Evolutionary conservation across 257 asterid species (phyloP).

Genomic region (Ophiorrhiza pumila): DNA sequence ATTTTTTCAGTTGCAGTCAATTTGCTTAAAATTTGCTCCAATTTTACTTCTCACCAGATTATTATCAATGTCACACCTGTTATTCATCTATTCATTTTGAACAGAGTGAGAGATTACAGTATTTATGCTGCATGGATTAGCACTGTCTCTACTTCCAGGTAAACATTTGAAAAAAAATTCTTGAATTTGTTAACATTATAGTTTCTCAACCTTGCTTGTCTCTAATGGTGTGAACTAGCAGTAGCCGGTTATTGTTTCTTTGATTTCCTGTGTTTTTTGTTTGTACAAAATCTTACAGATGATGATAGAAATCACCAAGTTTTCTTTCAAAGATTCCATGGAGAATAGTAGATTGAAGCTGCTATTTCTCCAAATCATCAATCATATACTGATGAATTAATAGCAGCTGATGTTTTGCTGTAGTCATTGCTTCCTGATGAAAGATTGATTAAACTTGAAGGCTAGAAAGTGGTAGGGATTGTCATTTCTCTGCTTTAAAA

Average conservation of each 20-base stretch:
- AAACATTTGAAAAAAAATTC: conserved; percentile 8
- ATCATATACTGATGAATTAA: neutral
- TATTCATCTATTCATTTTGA: conserved; percentile 3
- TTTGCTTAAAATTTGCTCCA: neutral
- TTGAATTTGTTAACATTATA: neutral
- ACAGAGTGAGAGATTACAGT: conserved; percentile 76
- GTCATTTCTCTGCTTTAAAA: neutral
- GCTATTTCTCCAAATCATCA: neutral
- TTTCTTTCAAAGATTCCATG: neutral
- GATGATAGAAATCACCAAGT: neutral
- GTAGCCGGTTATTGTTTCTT: neutral
- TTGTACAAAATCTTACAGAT: conserved; percentile 3
- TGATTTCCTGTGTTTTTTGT: neutral
- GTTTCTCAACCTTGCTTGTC: neutral
- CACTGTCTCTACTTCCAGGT: conserved; percentile 40
- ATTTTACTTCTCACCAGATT: conserved; percentile 2
- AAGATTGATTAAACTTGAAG: neutral
- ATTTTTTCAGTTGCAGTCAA: neutral
- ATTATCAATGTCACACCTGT: neutral
- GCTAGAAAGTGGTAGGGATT: neutral
- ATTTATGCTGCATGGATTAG: conserved; percentile 55
- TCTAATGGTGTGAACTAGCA: neutral
- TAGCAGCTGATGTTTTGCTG: neutral
- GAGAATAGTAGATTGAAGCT: neutral
- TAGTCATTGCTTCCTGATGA: neutral